Base-by-base conservation (phyloP, 768 basidiomycete genomes). In the Podaxis sp. region DNA sequence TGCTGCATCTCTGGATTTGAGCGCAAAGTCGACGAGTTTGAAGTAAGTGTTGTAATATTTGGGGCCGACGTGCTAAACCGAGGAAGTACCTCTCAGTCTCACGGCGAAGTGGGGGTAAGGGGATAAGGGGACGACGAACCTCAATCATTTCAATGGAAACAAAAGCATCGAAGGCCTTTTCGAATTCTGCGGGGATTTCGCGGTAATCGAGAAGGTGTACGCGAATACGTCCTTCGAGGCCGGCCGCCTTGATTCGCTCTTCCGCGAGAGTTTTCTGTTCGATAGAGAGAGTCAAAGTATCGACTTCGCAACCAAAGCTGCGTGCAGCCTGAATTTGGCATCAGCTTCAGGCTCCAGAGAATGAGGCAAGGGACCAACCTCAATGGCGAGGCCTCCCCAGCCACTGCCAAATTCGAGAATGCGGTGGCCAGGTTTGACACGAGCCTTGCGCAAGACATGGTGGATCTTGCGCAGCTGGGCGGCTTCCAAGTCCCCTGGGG, bases 181-280 rank as follows among this genome's bases (percentile, higher is more conserved):
- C 87, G 71, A 90, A 96, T 56, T 89, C 84, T n/a, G 85, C 75
- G 12, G 90, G 89, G 26, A 93, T 89, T 66, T 93, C 91, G 44
- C 95, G 86, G 73, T 96, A 97, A 72, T 96, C 95, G 77, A 95
- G 82, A 48, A 96, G 80, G 73, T 96, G 93, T 7, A 96, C 92
- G 4, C 89, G 88, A 68, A 96, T 86, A 58, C 82, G 82, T 56
- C 81, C 80, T 65, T 87, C 78, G 37, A 92, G 78, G 46, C 91
- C 91, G 2, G 90, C 91, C 17, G 76, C 85, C 62, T 76, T 82
- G 72, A 96, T 84, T 55, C 94, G 85, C 70, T 93, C 91, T 69
- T 95, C 93, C 13, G 94, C 95, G 53, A 96, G 84, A 22, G 77
- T 79, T 72, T 95, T 95, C 74, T 96, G 95, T 75, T 95, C 91